Percentiles rank a stretch among this genome's conserved stretches.
Evolutionary conservation across 1,284 basidiomycete species (phyloP).

Genomic region (Puccinia coronata): DNA sequence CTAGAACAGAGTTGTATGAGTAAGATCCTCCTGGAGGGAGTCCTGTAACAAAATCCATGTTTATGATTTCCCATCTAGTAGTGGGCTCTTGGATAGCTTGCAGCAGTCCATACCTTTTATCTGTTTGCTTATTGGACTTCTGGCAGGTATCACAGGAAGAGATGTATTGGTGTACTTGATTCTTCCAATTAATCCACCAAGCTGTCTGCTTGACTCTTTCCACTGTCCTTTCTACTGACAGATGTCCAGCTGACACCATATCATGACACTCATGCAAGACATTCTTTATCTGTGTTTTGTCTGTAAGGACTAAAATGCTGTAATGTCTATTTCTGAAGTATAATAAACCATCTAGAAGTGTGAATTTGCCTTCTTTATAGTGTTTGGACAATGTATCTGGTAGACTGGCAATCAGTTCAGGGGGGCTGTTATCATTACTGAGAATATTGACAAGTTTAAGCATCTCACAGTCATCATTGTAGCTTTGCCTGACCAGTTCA

Average conservation of each 20-base stretch:
- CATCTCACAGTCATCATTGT: neutral
- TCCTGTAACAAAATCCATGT: too few relatives aligned
- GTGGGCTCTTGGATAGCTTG: too few relatives aligned
- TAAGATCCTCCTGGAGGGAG: constrained; percentile 3
- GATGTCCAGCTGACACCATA: neutral
- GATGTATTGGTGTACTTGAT: neutral
- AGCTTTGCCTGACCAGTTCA: too few relatives aligned
- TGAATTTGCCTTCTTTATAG: constrained; percentile 12
- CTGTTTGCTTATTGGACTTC: neutral
- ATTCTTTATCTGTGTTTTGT: neutral
- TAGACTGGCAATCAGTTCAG: neutral
- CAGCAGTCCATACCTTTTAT: too few relatives aligned
- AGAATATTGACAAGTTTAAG: neutral
- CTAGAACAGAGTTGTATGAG: neutral
- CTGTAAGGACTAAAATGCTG: neutral
- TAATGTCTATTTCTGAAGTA: neutral
- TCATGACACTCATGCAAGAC: neutral
- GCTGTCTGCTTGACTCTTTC: constrained; percentile 18
- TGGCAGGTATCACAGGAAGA: neutral
- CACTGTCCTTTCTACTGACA: constrained; percentile 1
- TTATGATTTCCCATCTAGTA: too few relatives aligned
- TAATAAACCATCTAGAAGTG: neutral
- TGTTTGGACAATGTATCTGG: neutral
- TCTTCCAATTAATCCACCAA: constrained; percentile 25
- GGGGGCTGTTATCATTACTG: neutral